Evolutionary conservation across 331 rosid genomes (phyloP).

Genomic region (Dryas integrifolia): DNA sequence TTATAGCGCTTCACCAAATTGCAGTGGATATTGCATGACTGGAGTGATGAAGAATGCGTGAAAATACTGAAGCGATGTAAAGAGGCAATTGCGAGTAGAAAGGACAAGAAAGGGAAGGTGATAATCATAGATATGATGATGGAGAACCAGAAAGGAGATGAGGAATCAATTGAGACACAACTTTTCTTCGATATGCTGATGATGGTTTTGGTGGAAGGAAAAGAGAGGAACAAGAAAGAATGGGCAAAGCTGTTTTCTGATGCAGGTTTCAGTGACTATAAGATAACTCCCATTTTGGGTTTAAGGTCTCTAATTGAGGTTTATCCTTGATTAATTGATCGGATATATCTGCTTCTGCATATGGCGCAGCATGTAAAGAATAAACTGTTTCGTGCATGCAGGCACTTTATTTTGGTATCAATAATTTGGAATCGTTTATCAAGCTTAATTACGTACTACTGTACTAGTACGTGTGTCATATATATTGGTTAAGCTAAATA

Average conservation of each 20-base stretch:
- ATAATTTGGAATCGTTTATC: too few relatives aligned
- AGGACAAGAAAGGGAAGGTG: constrained; percentile 38
- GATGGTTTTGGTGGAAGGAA: constrained; percentile 30
- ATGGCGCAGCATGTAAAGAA: too few relatives aligned
- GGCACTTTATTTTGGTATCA: too few relatives aligned
- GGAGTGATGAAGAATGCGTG: constrained; percentile 49
- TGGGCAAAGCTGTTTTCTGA: constrained; percentile 34
- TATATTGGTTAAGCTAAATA: too few relatives aligned
- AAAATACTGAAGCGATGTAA: constrained; percentile 41
- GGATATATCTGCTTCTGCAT: too few relatives aligned
- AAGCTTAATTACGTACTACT: too few relatives aligned
- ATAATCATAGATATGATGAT: constrained; percentile 35
- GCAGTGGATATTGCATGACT: constrained; percentile 37
- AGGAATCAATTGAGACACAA: constrained; percentile 15
- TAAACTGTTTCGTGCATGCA: too few relatives aligned
- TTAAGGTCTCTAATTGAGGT: constrained; percentile 40
- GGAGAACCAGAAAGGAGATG: neutral
- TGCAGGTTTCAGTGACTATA: constrained; percentile 35
- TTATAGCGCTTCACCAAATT: too few relatives aligned
- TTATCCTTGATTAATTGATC: constrained; percentile 13
- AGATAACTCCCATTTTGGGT: constrained; percentile 28
- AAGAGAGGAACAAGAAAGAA: constrained; percentile 41
- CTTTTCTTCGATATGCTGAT: constrained; percentile 34
- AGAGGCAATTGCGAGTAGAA: constrained; percentile 25
- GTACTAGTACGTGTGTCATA: too few relatives aligned